phyloP scores from a whole-genome alignment of 2,329 filamentous ascomycete genomes.

The Aspergillus pseudonomiae region DNA sequence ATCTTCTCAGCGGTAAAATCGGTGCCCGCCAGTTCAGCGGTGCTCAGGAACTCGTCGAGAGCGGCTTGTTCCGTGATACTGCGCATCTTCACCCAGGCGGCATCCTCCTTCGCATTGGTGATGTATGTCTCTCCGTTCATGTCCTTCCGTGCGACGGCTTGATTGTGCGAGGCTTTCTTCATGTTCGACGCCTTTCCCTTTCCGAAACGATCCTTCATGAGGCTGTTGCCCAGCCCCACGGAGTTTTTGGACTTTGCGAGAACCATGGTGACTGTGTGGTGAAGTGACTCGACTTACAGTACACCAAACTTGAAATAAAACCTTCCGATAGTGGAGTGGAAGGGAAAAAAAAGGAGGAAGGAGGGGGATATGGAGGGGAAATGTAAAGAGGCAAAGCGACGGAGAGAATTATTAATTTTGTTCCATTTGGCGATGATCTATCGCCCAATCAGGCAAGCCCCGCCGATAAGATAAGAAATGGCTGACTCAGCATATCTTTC shows the following conservation, averaged over 20 bases:
- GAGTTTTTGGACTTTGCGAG: conserved; percentile 92
- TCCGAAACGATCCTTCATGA: conserved; percentile 99
- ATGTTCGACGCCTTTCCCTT: conserved; percentile 85
- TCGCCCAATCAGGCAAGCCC: conserved; percentile 19
- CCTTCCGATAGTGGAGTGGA: conserved; percentile 18
- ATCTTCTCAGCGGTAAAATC: conserved; percentile 99
- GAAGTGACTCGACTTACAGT: conserved; percentile 1
- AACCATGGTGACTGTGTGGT: conserved; percentile 58
- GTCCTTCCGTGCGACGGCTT: conserved; percentile 70
- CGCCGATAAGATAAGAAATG: conserved; percentile 28
- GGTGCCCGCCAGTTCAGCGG: conserved; percentile 94
- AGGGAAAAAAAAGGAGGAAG: conserved; percentile 5
- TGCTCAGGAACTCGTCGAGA: conserved; percentile 93
- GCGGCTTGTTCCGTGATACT: conserved; percentile 96
- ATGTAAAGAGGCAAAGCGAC: conserved; percentile 1
- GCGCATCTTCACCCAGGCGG: conserved; percentile 98
- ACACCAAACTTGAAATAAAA: not conserved
- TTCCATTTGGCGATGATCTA: conserved; percentile 13
- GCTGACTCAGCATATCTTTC: conserved; percentile 28
- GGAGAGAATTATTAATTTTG: conserved; percentile 21
- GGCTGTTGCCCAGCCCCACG: conserved; percentile 91
- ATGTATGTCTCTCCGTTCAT: conserved; percentile 86
- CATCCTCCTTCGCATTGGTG: conserved; percentile 87
- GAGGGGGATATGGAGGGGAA: not conserved
- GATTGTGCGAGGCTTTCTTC: conserved; percentile 67